Percentiles rank a stretch among this genome's conserved stretches.
These are phyloP conservation scores for Lolium rigidum DNA, from an alignment of 176 grass and related monocot species.

Conservation along the genomic window DNA sequence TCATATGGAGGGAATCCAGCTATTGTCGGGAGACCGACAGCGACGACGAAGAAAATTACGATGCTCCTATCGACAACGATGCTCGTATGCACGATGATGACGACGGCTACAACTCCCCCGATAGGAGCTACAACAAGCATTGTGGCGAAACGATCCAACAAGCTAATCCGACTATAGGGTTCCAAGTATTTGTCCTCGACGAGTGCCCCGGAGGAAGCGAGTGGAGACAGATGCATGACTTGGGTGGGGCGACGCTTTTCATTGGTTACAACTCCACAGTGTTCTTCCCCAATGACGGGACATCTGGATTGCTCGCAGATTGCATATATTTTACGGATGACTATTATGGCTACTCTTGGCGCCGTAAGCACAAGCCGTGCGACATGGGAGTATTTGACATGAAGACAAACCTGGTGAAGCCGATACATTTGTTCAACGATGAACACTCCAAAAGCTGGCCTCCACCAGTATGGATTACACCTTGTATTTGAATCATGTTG, in stretches of 20 bases:
- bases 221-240: conserved; percentile 5
- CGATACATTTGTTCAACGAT: background rate
- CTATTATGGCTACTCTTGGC: background rate
- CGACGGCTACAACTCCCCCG: too few species aligned
- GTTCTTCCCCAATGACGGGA: background rate
- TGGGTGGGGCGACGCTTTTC: background rate
- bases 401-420: background rate
- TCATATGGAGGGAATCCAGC: background rate
- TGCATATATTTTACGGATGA: conserved; percentile 1
- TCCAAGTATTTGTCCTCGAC: background rate
- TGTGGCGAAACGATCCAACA: background rate
- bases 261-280: background rate
- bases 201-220: background rate
- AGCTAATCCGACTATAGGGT: background rate
- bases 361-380: background rate
- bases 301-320: background rate
- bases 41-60: background rate
- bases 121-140: background rate
- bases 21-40: background rate
- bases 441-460: conserved; percentile 13
- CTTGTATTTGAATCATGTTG: background rate
- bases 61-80: background rate
- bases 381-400: background rate
- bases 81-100: too few species aligned
- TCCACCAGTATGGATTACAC: background rate